phyloP scores from a whole-genome alignment of 192 early-diverging fungal genomes.

The Dissophora globulifera region DNA sequence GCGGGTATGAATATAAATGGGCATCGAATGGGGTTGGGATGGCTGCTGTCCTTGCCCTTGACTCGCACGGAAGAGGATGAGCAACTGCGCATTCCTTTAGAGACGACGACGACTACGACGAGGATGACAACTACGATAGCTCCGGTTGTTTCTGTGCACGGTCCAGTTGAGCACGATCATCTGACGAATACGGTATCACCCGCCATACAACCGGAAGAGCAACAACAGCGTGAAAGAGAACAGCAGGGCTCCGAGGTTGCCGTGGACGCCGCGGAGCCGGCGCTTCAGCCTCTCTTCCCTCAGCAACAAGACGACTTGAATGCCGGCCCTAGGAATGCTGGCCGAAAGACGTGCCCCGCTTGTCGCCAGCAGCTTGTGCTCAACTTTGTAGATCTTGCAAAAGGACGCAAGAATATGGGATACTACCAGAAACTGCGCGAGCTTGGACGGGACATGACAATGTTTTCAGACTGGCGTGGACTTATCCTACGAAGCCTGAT shows the following conservation, averaged over 20 bases:
- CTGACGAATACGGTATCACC: neutral
- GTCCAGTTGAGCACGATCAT: neutral
- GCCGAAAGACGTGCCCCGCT: slow-evolving; percentile 43
- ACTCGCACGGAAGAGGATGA: neutral
- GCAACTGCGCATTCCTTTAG: slow-evolving; percentile 15
- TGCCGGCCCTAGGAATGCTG: slow-evolving; percentile 8
- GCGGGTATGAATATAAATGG: slow-evolving; percentile 30
- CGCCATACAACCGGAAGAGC: neutral
- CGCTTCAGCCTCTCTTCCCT: slow-evolving; percentile 35
- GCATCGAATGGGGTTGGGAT: slow-evolving; percentile 29
- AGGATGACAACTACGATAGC: neutral
- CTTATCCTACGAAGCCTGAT: slow-evolving; percentile 36
- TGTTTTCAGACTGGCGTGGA: slow-evolving; percentile 50
- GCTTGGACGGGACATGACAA: slow-evolving; percentile 42
- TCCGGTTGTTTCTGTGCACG: neutral
- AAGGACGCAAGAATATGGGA: slow-evolving; percentile 40
- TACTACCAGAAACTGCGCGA: slow-evolving; percentile 26
- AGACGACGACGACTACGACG: neutral
- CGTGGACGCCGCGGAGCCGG: slow-evolving; percentile 27
- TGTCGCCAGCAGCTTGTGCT: slow-evolving; percentile 44
- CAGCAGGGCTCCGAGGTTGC: slow-evolving; percentile 12
- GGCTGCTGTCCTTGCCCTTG: slow-evolving; percentile 15
- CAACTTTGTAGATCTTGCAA: slow-evolving; percentile 47
- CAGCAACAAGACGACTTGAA: slow-evolving; percentile 26
- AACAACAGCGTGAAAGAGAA: neutral